Conservation (phyloP, 2,329 filamentous ascomycete genomes). For the Hypoxylon sp. region DNA sequence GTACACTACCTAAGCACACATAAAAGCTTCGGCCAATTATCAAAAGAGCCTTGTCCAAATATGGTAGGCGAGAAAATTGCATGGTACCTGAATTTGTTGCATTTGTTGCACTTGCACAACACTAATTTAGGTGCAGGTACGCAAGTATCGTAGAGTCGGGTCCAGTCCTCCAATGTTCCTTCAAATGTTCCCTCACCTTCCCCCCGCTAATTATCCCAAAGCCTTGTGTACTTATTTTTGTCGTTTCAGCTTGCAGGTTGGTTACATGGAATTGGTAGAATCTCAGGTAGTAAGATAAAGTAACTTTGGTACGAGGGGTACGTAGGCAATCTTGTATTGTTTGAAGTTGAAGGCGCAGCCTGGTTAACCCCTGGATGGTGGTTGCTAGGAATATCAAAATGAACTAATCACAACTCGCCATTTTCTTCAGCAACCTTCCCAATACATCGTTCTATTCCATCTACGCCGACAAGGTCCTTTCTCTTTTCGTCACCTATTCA, state of each 20-base stretch:
- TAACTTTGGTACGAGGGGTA: constrained; percentile 8
- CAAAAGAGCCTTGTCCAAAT: constrained; percentile 22
- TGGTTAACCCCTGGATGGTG: constrained; percentile 26
- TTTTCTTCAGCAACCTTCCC: constrained; percentile 36
- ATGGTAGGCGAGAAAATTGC: constrained; percentile 22
- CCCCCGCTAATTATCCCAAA: constrained; percentile 7
- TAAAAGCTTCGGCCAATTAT: constrained; percentile 27
- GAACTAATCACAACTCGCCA: constrained; percentile 22
- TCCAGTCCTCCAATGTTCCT: not conserved
- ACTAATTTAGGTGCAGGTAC: not conserved
- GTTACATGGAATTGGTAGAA: constrained; percentile 4
- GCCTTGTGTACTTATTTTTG: constrained; percentile 7
- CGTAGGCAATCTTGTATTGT: constrained; percentile 21
- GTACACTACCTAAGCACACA: constrained; percentile 13
- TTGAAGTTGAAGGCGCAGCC: constrained; percentile 40
- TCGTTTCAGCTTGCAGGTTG: constrained; percentile 2
- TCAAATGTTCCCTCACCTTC: not conserved
- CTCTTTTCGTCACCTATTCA: constrained; percentile 19
- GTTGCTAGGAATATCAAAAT: constrained; percentile 22
- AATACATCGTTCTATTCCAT: constrained; percentile 17
- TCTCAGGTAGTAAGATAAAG: constrained; percentile 6
- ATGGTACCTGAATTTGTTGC: not conserved
- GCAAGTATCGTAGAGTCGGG: not conserved
- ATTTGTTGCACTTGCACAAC: constrained; percentile 11
- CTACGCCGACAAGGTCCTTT: constrained; percentile 25